Conservation (phyloP, 169 alveolate genomes). For the Plasmodium chabaudi region DNA sequence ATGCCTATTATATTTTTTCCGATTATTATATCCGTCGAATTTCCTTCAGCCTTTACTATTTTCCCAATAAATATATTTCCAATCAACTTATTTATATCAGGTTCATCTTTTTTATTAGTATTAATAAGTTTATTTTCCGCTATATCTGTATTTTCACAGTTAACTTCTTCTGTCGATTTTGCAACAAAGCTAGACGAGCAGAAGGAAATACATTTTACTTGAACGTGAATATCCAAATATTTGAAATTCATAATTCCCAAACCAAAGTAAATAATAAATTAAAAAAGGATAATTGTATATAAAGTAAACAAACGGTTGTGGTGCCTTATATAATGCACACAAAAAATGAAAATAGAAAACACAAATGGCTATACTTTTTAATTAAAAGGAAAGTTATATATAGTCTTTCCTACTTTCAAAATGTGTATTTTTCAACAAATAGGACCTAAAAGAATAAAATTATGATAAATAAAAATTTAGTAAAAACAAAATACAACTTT, state of each 20-base stretch:
- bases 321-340: too few relatives aligned
- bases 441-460: too few relatives aligned
- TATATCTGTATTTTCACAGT: conserved; percentile 5
- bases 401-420: too few relatives aligned
- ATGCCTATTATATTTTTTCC: conserved; percentile 61
- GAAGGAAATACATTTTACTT: conserved; percentile 64
- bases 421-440: too few relatives aligned
- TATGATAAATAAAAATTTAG: too few relatives aligned
- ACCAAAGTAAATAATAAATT: too few relatives aligned
- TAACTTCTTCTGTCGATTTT: background rate
- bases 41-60: conserved; percentile 32
- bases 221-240: conserved; percentile 25
- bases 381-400: too few relatives aligned
- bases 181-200: conserved; percentile 37
- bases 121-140: background rate
- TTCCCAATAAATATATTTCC: conserved; percentile 64
- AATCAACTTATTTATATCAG: conserved; percentile 21
- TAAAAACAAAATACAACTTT: too few relatives aligned
- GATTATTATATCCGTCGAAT: background rate
- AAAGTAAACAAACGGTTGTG: too few relatives aligned
- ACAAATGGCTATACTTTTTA: too few relatives aligned
- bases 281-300: background rate
- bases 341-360: too few relatives aligned
- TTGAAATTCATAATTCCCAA: conserved; percentile 32
- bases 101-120: conserved; percentile 3